These are phyloP conservation scores for Ambrosia trifida DNA, from an alignment of 129 eudicot species.

Conservation along the genomic window DNA sequence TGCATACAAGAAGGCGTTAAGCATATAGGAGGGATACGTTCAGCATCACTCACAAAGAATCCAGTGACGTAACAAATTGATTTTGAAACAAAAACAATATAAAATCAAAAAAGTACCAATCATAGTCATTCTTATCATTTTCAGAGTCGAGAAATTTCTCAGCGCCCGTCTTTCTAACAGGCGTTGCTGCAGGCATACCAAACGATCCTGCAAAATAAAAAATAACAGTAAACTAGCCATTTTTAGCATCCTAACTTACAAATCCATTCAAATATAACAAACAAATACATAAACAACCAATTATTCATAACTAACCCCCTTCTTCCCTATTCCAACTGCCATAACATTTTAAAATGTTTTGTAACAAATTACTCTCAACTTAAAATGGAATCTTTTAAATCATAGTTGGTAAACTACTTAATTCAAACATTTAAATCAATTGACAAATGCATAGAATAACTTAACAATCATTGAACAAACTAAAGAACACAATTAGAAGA, in stretches of 20 bases:
- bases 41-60: not conserved
- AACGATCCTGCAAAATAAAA: conserved; percentile 77
- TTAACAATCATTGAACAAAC: not conserved
- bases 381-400: conserved; percentile 31
- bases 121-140: conserved; percentile 92
- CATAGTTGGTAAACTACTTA: not conserved
- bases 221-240: no score
- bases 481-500: not conserved
- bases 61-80: conserved; percentile 10
- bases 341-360: conserved; percentile 8
- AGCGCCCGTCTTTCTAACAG: conserved; percentile 65
- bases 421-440: not conserved
- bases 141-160: conserved; percentile 92
- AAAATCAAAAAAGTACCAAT: conserved; percentile 55
- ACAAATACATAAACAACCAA: no score
- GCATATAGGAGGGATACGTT: no score
- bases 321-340: no score
- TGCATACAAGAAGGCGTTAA: not conserved
- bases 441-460: not conserved
- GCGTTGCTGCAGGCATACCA: conserved; percentile 54
- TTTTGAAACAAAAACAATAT: not conserved
- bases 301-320: no score
- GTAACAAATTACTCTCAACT: conserved; percentile 2
- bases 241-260: no score
- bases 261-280: no score